Evolutionary conservation across 1,139 yeast species (phyloP), one percentile per base, ranked within the genome.

Genomic region (Yamadazyma buinensis): DNA sequence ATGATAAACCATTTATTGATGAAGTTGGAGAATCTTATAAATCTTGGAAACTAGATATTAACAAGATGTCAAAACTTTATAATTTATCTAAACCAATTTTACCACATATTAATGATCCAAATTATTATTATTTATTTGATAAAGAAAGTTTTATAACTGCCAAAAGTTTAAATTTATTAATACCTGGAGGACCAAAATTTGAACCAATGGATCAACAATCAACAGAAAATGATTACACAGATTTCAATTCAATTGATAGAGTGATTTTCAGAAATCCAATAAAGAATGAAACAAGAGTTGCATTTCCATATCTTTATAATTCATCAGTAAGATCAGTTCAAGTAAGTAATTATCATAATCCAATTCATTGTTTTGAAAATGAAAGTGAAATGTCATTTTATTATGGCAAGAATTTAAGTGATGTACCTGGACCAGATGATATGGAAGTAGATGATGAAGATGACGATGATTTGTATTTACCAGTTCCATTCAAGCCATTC

Each of bases 101-200:
- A 14, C 72, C 81, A 7, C 81, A 78, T 37, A 49, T 63, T 3
- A 58, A 63, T 9, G 83, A 80, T 49, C 66, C 74, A 15, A 81
- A 82, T 49, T 75, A 75, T 44, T 72, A 61, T 43, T 83, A 84
- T 49, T 59, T 87, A 26, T 92, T 88, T 55, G 88, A 88, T 47
- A 78, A 75, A 39, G 72, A 81, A 37, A 71, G 95, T 0, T 84
- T 92, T 43, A 77, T 83, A 54, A 88, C 97, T 0, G 95, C 97
- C 1, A 92, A 92, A 51, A 92, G 95, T 7, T 67, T 94, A 39
- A 88, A 88, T 51, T 72, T 81, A 34, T 82, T 95, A 1, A 68
- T 92, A 26, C 97, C 97, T 0, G 96, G 96, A 3, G 99, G 98
- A 0, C 98, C 99, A 4, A 86, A 83, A 52, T 92, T 90, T 57